phyloP scores from a whole-genome alignment of 192 early-diverging fungal genomes.

The Coemansia sp. region DNA sequence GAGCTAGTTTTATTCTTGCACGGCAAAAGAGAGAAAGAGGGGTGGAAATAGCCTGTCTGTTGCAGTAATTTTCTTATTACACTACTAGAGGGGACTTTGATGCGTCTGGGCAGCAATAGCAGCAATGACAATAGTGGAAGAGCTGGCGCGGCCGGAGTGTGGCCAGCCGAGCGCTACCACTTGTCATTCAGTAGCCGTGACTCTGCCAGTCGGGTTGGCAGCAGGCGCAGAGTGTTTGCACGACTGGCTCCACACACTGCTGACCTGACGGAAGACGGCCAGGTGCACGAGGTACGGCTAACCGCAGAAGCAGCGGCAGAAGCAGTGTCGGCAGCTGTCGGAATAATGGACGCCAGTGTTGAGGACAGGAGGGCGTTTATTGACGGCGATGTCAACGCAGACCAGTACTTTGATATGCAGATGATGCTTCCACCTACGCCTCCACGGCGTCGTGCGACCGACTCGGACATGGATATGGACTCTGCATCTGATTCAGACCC shows the following conservation, averaged over 20 bases:
- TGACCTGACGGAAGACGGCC: neutral
- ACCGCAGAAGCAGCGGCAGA: no score
- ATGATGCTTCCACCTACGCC: constrained; percentile 32
- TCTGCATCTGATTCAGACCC: constrained; percentile 8
- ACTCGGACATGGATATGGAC: constrained; percentile 20
- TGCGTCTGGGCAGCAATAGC: constrained; percentile 9
- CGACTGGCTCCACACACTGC: constrained; percentile 28
- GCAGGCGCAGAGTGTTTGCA: constrained; percentile 43
- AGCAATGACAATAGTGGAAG: neutral
- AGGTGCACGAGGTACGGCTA: neutral
- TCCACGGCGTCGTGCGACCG: constrained; percentile 16
- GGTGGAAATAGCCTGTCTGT: neutral
- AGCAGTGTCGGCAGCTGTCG: neutral
- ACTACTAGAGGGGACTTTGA: neutral
- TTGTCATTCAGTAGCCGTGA: constrained; percentile 25
- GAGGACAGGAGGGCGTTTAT: neutral
- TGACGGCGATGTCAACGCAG: constrained; percentile 7
- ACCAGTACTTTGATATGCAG: constrained; percentile 23
- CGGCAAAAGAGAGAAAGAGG: neutral
- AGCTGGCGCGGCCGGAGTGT: neutral
- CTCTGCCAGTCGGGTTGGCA: constrained; percentile 1
- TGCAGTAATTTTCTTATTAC: neutral
- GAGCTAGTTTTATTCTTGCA: neutral
- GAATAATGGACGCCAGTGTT: constrained; percentile 7
- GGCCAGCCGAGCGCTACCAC: constrained; percentile 15